A percentile compares a stretch with the other conserved stretches of the same genome.
These are phyloP conservation scores for Ecytonucleospora hepatopenaei DNA, from an alignment of 371 early-diverging fungal species.

Conservation along the genomic window DNA sequence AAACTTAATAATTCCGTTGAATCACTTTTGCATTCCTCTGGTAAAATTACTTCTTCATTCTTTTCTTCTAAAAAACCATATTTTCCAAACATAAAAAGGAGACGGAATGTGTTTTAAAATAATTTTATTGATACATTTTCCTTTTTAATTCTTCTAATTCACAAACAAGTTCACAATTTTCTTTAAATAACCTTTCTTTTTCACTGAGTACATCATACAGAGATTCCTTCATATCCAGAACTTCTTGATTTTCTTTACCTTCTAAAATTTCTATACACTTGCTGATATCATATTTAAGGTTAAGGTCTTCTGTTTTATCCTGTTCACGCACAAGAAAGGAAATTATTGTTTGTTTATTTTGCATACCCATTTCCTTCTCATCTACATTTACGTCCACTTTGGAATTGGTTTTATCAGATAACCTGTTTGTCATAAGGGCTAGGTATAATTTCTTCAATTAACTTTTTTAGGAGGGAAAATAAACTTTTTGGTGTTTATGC, in stretches of 20 bases:
- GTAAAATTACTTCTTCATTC: no score
- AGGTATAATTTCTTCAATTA: neutral
- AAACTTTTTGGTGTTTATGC: neutral
- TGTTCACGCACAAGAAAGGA: constrained; percentile 25
- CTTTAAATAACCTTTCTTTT: constrained; percentile 46
- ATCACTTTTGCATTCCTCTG: no score
- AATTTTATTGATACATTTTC: no score
- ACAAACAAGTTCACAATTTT: constrained; percentile 35
- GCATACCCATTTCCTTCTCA: constrained; percentile 11
- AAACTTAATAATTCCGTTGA: no score
- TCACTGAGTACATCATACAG: constrained; percentile 45
- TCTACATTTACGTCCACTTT: constrained; percentile 17
- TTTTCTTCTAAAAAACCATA: no score
- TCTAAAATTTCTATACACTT: constrained; percentile 55
- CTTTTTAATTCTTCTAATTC: constrained; percentile 38
- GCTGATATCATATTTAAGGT: constrained; percentile 51
- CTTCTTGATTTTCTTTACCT: constrained; percentile 56
- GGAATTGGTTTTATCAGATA: constrained; percentile 53
- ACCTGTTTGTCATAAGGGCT: constrained; percentile 33
- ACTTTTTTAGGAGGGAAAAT: neutral
- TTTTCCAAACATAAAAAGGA: no score
- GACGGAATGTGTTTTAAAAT: no score
- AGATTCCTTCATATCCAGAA: constrained; percentile 48
- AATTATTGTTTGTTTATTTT: constrained; percentile 18
- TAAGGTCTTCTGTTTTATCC: constrained; percentile 47